Evolutionary conservation across 257 asterid species (phyloP).

Genomic region (Knoxia roxburghii): DNA sequence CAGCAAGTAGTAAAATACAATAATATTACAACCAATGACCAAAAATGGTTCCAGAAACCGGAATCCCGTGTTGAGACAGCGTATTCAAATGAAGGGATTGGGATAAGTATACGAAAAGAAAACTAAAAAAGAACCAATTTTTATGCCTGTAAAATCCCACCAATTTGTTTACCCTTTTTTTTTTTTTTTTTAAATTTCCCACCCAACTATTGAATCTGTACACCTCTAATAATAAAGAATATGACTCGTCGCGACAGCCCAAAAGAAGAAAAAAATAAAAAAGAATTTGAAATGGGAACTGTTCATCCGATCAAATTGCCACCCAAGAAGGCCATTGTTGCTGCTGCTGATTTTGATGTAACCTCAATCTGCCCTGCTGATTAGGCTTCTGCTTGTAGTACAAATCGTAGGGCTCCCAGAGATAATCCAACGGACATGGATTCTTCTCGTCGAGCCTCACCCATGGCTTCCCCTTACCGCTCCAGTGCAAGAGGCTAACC

Average conservation of each 20-base stretch:
- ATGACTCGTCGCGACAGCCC: constrained; percentile 11
- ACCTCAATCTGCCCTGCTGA: constrained; percentile 20
- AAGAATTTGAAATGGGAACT: neutral
- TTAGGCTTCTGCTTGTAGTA: constrained; percentile 34
- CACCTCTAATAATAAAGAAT: constrained; percentile 42
- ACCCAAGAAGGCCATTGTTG: constrained; percentile 9
- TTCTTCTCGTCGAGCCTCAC: constrained; percentile 57
- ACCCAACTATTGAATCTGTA: constrained; percentile 37
- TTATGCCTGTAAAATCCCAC: neutral
- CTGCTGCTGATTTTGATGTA: constrained; percentile 19
- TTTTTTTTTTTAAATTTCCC: neutral
- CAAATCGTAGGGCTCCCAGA: constrained; percentile 71
- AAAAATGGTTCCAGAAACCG: constrained; percentile 13
- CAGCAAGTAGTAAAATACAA: constrained; percentile 7
- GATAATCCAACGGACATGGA: constrained; percentile 69
- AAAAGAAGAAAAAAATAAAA: constrained; percentile 4
- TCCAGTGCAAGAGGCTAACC: constrained; percentile 74
- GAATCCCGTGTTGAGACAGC: neutral
- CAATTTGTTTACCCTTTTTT: neutral
- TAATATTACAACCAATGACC: constrained; percentile 1
- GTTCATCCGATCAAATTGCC: constrained; percentile 29
- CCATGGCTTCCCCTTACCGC: constrained; percentile 87
- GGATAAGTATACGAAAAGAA: too few relatives aligned
- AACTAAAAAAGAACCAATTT: neutral
- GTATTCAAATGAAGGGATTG: too few relatives aligned